phyloP scores from a whole-genome alignment of 495 filamentous ascomycete species.

The Poronia punctata region DNA sequence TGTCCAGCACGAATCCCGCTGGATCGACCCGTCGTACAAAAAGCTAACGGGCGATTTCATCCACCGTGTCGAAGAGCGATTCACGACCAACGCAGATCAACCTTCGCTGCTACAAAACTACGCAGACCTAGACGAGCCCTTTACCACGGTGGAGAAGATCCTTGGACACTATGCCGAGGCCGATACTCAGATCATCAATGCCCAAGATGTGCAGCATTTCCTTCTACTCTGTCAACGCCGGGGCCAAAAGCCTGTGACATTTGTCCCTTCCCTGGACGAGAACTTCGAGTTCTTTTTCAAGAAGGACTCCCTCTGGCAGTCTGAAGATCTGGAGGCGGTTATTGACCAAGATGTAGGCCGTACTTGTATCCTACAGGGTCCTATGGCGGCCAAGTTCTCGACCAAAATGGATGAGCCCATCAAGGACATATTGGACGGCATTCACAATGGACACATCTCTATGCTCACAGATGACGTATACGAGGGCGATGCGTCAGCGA shows the following conservation, averaged over 20 bases:
- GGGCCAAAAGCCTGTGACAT: conserved; percentile 93
- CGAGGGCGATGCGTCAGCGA: conserved; percentile 56
- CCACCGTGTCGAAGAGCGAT: conserved; percentile 89
- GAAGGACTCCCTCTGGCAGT: conserved; percentile 99
- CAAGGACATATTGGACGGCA: conserved; percentile 82
- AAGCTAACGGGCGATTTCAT: conserved; percentile 90
- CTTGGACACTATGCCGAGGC: conserved; percentile 78
- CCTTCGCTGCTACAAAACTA: conserved; percentile 79
- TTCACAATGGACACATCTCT: conserved; percentile 82
- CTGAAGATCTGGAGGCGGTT: conserved; percentile 92
- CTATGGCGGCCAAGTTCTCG: conserved; percentile 87
- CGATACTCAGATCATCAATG: conserved; percentile 86
- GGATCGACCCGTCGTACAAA: conserved; percentile 83
- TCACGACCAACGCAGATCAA: conserved; percentile 58
- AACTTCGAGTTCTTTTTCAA: conserved; percentile 99
- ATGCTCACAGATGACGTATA: conserved; percentile 76
- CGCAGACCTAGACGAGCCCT: conserved; percentile 78
- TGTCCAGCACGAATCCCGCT: conserved; percentile 84
- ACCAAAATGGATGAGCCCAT: conserved; percentile 84
- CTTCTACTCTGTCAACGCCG: conserved; percentile 85
- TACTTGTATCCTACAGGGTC: conserved; percentile 92
- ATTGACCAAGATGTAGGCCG: conserved; percentile 91
- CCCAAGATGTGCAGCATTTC: conserved; percentile 96
- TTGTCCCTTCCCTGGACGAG: conserved; percentile 87
- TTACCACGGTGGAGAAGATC: conserved; percentile 66